A percentile compares a stretch with the other conserved stretches of the same genome.
These are phyloP conservation scores for Argentina anserina DNA, from an alignment of 306 rosid species.

Conservation along the genomic window DNA sequence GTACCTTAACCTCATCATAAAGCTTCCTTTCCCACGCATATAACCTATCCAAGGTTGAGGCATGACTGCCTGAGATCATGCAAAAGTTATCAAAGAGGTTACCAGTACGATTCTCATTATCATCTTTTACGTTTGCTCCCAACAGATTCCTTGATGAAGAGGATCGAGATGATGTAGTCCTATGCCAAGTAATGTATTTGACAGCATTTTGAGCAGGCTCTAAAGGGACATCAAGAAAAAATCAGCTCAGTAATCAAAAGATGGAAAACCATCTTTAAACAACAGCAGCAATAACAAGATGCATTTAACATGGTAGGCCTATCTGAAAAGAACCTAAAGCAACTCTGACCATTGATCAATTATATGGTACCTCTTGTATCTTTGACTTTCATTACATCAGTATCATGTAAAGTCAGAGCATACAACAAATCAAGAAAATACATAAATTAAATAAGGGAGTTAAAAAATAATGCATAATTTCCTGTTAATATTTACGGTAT, in stretches of 20 bases:
- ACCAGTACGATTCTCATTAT: constrained; percentile 46
- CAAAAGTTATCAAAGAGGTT: constrained; percentile 61
- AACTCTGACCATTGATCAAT: neutral
- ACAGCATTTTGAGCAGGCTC: constrained; percentile 67
- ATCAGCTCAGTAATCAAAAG: constrained; percentile 24
- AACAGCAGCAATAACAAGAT: neutral
- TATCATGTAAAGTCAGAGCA: neutral
- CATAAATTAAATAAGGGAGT: neutral
- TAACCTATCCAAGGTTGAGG: constrained; percentile 93
- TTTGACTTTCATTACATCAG: neutral
- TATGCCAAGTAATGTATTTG: constrained; percentile 87
- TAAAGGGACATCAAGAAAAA: constrained; percentile 17
- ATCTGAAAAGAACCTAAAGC: neutral
- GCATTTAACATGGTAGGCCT: neutral
- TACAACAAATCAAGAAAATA: neutral
- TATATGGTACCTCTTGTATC: neutral
- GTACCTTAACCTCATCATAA: constrained; percentile 97
- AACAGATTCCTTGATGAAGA: constrained; percentile 81
- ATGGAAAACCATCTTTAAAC: constrained; percentile 5
- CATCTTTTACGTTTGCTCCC: constrained; percentile 64
- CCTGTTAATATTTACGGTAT: neutral
- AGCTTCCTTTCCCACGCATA: constrained; percentile 98
- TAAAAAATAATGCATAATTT: neutral
- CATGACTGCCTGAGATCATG: constrained; percentile 94
- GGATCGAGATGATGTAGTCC: constrained; percentile 78